A percentile compares a stretch with the other conserved stretches of the same genome.
Conservation (phyloP, 768 basidiomycete species). For the Phlebiopsis flavidoalba region DNA sequence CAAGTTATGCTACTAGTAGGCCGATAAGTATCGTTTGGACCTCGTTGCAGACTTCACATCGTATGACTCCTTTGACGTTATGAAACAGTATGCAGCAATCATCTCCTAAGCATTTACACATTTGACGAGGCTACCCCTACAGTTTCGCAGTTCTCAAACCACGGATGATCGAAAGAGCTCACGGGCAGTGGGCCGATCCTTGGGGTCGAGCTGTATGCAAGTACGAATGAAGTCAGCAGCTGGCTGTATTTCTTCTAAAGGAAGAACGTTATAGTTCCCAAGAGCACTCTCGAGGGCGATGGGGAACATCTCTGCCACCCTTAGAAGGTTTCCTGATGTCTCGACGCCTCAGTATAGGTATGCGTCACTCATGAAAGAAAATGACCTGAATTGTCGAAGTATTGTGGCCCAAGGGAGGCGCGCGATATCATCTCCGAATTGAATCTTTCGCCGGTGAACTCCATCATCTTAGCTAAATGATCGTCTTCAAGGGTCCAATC, state of each 20-base stretch:
- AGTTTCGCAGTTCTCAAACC: not conserved
- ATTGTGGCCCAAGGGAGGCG: not conserved
- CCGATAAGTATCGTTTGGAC: no score
- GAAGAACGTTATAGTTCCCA: not conserved
- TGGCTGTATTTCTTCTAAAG: not conserved
- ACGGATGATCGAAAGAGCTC: not conserved
- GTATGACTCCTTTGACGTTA: no score
- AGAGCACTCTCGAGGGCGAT: not conserved
- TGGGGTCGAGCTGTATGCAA: conserved; percentile 3
- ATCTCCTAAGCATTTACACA: no score
- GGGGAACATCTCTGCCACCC: not conserved
- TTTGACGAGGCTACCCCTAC: no score
- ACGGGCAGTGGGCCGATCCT: not conserved
- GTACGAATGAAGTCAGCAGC: conserved; percentile 4
- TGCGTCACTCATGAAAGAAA: not conserved
- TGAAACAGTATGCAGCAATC: no score
- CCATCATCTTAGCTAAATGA: conserved; percentile 28
- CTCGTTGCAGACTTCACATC: no score
- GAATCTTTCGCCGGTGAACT: conserved; percentile 23
- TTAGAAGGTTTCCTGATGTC: not conserved
- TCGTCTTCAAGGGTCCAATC: conserved; percentile 22
- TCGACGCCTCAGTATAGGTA: not conserved
- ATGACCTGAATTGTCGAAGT: conserved; percentile 9
- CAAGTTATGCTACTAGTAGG: no score
- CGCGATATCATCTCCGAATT: conserved; percentile 11